Base-by-base conservation (phyloP, 768 basidiomycete genomes). In the Leccinum variicolor region DNA sequence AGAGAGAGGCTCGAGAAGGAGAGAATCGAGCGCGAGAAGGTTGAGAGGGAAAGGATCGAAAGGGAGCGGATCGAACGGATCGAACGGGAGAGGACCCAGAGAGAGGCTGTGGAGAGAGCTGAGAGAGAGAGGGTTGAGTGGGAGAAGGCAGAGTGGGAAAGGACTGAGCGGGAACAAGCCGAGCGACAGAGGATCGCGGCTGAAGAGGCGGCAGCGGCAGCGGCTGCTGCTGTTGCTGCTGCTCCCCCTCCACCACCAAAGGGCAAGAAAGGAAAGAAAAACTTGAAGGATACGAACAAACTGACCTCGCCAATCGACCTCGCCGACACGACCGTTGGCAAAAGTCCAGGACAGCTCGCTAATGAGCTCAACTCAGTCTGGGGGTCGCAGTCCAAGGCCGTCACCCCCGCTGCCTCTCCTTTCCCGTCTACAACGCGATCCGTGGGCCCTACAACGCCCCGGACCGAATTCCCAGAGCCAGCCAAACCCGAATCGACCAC, bases 291-390 rank as follows among this genome's bases (percentile, higher is more conserved):
- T 39, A 46, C 64, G 26, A 70, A 59, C 58, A 68, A 69, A 55
- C 59, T 50, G 4, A 64, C 3, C 50, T 66, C 69, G 17, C 68
- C 72, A 28, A 59, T 78, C 65, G 71, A 75, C 61, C 54, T 69
- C 60, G 65, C 70, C 64, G 63, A 78, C 69, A 61, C 73, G 15
- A 66, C 73, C 19, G 75, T 74, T 23, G 74, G 76, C 28, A 75
- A 74, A 49, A 73, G 73, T 34, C 66, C 76, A 13, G 70, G 72
- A 11, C 73, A 69, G 53, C 74, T 83, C 21, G 77, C 65, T 1
- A 74, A 83, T 2, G 64, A 77, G 5, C 76, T 83, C 46, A 75
- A 66, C 21, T 75, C 81, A 0, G 73, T 82, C 6, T 84, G 84
- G 81, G 84, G 83, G 28, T 62, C 72, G 4, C 65, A 68, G 46